Evolutionary conservation across 2,329 filamentous ascomycete species (phyloP), one percentile per base, ranked within the genome.

Genomic region (Sarocladium strictum): DNA sequence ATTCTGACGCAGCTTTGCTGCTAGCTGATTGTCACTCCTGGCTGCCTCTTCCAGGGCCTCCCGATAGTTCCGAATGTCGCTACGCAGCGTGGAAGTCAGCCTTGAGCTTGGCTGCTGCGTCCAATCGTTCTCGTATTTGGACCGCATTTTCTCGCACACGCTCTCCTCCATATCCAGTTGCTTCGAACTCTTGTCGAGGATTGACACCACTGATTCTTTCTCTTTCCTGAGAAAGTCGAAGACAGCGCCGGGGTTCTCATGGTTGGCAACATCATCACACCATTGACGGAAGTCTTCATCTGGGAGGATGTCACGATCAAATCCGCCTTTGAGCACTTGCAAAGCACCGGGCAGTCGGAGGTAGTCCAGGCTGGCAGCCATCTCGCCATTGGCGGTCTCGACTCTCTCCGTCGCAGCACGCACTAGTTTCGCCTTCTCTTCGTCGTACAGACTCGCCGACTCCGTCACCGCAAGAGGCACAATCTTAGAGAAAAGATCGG

Each of bases 101-200:
- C 90, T 81, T 29, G 89, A 90, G 67, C 93, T 97, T 11, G 94
- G 94, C 65, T 99, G 94, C 64, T 99, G 94, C 17, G 90, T 96
- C 94, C 94, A 99, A 54, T 97, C 93, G 26, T 79, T 81, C 54
- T 93, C 92, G 67, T 97, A 97, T 68, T 99, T 99, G 12, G 91
- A 95, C 47, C 94, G 84, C 94, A 99, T 99, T 76, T 97, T 99
- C 69, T 99, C 94, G 68, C 94, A 99, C 0, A 97, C 90, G 55
- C 90, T 95, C 72, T 97, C 95, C 69, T 99, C 94, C 84, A 94
- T 91, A 61, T 99, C 94, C 40, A 99, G 74, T 64, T 95, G 89
- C 67, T 96, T 96, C 54, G 86, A 85, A 62, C 90, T 90, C 55
- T 82, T 83, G 55, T 97, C 91, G 55, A 99, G 70, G 2, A 84